Evolutionary conservation across 495 filamentous ascomycete genomes (phyloP).

Genomic region (Symbiotaphrina buchneri): DNA sequence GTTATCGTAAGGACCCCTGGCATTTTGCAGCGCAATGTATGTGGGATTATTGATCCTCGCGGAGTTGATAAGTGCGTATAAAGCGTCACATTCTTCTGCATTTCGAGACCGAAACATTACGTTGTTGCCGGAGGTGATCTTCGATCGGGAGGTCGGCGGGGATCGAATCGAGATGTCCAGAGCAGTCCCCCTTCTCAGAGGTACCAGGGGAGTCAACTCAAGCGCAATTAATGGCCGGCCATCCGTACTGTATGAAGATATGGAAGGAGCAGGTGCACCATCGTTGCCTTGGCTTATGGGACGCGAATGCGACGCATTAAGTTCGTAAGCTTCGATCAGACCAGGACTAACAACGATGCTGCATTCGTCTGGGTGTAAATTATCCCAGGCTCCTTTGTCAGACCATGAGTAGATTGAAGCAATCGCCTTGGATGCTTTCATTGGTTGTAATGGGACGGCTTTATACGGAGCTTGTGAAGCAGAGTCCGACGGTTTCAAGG

Average conservation of each 20-base stretch:
- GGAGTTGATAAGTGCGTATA: constrained; percentile 68
- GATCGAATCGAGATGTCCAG: constrained; percentile 88
- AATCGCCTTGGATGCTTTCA: constrained; percentile 38
- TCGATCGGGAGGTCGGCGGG: constrained; percentile 45
- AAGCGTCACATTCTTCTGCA: constrained; percentile 48
- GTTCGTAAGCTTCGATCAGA: constrained; percentile 61
- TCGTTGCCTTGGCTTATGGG: constrained; percentile 5
- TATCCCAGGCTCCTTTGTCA: constrained; percentile 60
- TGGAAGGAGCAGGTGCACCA: no score
- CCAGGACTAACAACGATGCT: constrained; percentile 66
- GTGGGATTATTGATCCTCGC: constrained; percentile 72
- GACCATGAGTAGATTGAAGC: constrained; percentile 76
- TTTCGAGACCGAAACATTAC: constrained; percentile 75
- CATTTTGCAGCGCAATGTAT: constrained; percentile 64
- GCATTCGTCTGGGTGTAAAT: constrained; percentile 49
- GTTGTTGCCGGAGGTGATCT: constrained; percentile 46
- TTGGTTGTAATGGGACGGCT: constrained; percentile 27
- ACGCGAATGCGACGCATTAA: constrained; percentile 25
- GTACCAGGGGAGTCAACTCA: constrained; percentile 72
- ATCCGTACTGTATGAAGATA: constrained; percentile 15
- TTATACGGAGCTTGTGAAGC: constrained; percentile 44
- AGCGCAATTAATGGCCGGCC: constrained; percentile 47
- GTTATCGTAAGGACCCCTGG: constrained; percentile 19
- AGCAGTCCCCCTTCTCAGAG: constrained; percentile 68
- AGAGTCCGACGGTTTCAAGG: constrained; percentile 52